A percentile compares a stretch with the other conserved stretches of the same genome.
phyloP scores from a whole-genome alignment of 768 basidiomycete species.

The Trichaptum fuscoviolaceum region DNA sequence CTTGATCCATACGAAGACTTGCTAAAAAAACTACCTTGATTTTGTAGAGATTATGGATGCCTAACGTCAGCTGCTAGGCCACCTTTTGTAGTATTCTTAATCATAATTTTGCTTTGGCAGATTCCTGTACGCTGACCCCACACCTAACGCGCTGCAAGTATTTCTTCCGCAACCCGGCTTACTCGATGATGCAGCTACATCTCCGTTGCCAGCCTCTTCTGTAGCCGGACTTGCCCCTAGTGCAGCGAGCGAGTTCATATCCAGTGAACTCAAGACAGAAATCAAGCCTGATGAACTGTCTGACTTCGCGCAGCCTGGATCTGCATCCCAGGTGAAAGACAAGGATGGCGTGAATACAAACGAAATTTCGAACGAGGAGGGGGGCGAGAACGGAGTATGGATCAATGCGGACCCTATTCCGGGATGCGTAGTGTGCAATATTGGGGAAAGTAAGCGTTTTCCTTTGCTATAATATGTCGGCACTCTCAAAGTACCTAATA shows the following conservation, averaged over 20 bases:
- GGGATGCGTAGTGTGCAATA: slow-evolving; percentile 84
- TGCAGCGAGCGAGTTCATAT: neutral
- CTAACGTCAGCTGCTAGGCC: slow-evolving; percentile 52
- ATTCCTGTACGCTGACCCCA: slow-evolving; percentile 83
- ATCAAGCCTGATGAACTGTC: neutral
- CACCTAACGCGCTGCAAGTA: slow-evolving; percentile 77
- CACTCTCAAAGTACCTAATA: neutral
- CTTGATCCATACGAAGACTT: slow-evolving; percentile 8
- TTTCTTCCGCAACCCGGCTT: slow-evolving; percentile 47
- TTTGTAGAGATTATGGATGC: slow-evolving; percentile 80
- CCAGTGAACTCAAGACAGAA: neutral
- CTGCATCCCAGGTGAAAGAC: neutral
- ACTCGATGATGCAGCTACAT: slow-evolving; percentile 17
- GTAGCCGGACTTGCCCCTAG: neutral
- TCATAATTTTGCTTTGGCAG: slow-evolving; percentile 33
- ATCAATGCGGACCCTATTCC: slow-evolving; percentile 80
- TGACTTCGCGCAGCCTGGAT: neutral
- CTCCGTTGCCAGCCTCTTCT: neutral
- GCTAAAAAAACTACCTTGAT: neutral
- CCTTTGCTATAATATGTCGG: neutral
- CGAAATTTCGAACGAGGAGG: slow-evolving; percentile 46
- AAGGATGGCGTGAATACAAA: slow-evolving; percentile 16
- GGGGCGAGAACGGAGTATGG: slow-evolving; percentile 62
- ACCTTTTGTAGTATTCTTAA: neutral
- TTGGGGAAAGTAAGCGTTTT: slow-evolving; percentile 71